Evolutionary conservation across 2,329 filamentous ascomycete genomes (phyloP), one percentile per base, ranked within the genome.

Genomic region (Plenodomus biglobosus): DNA sequence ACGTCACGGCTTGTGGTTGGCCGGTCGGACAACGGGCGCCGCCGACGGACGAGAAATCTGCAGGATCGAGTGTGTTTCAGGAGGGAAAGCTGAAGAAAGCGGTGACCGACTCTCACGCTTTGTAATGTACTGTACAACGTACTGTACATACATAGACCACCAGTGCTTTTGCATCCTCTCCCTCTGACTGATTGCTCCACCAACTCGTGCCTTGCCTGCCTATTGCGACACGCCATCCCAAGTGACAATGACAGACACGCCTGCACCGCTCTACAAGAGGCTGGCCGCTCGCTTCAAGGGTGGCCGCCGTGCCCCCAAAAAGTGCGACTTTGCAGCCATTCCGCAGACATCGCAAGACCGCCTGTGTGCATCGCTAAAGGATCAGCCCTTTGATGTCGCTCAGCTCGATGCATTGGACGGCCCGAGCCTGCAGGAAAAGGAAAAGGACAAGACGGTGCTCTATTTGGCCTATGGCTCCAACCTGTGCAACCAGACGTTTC

Each of bases 381-480:
- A 72, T 42, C 32, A 42, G 34, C 55, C 65, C 0, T 38, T 68
- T 38, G 60, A 68, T 38, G 51, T 52, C 5, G 44, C 48, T 3
- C 41, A 42, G 24, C 56, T 66, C 11, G 55, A 55, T 19, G 22
- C 44, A 11, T 58, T 56, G 1, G 53, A 56, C 2, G 21, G 55
- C 2, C 19, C 44, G 0, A 46, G 44, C n/a, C 40, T 56, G 1
- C 41, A 55, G 38, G 65, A 71, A 45, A 70, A 71, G 50, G 58
- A 54, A 11, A 70, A 71, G 50, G 58, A 53, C 13, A 66, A 71
- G 48, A 72, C 70, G 3, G 61, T 72, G 2, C 54, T 73, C 8
- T 73, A 73, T 37, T 61, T 73, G 2, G 92, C 92, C 10, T 97
- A 96, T 69, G 94, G 92, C 58, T 96, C 91, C 43, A 97, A 97